phyloP scores from a whole-genome alignment of 441 rosid species.

The Corymbia citriodora region DNA sequence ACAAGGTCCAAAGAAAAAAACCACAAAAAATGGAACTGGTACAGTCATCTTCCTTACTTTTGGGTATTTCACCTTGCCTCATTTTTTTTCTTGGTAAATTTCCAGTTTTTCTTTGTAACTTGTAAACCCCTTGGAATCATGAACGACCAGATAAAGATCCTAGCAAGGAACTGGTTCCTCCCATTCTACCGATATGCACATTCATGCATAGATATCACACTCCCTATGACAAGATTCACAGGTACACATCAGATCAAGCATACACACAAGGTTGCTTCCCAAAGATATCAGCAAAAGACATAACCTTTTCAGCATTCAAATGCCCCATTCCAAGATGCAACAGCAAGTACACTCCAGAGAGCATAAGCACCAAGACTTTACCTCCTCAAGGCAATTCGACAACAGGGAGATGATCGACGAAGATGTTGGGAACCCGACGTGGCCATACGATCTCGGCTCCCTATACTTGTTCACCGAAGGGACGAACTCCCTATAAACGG shows the following conservation, averaged over 20 bases:
- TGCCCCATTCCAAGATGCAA: background rate
- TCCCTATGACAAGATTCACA: background rate
- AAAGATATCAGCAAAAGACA: background rate
- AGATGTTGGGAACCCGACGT: slow-evolving; percentile 67
- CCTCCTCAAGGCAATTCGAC: slow-evolving; percentile 53
- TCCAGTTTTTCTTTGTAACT: background rate
- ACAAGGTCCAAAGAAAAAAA: too few species aligned
- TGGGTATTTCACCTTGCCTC: background rate
- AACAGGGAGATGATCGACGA: slow-evolving; percentile 51
- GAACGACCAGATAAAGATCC: background rate
- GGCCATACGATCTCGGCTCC: slow-evolving; percentile 51
- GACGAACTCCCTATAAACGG: slow-evolving; percentile 63
- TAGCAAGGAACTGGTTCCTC: background rate
- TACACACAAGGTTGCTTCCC: background rate
- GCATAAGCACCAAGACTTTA: background rate
- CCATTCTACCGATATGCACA: too few species aligned
- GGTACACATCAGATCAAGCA: background rate
- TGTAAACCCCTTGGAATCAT: background rate
- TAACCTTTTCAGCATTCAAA: too few species aligned
- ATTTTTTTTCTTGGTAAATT: rapidly evolving
- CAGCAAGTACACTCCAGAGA: background rate
- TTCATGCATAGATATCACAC: background rate
- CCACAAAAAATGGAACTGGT: too few species aligned
- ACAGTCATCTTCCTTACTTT: background rate
- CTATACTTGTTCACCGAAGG: slow-evolving; percentile 51